Evolutionary conservation across 345 rosid species (phyloP).

Genomic region (Garcia nutans): DNA sequence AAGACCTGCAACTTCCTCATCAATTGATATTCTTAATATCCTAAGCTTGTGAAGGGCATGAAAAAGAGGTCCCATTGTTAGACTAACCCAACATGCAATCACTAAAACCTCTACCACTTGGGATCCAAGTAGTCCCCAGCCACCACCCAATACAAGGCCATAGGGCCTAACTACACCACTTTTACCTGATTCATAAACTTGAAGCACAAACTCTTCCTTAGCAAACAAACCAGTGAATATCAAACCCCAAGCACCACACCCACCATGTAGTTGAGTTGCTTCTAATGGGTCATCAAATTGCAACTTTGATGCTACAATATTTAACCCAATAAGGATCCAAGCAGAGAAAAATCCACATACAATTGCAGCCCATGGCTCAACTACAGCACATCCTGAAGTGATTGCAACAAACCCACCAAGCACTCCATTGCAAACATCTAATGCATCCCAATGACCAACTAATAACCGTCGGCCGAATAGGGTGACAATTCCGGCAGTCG

Average conservation of each 20-base stretch:
- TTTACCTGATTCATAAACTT: conserved; percentile 48
- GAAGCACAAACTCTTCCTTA: conserved; percentile 52
- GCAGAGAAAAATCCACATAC: conserved; percentile 50
- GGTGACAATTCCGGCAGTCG: conserved; percentile 49
- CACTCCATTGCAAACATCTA: conserved; percentile 59
- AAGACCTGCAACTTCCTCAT: conserved; percentile 55
- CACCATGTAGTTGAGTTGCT: conserved; percentile 58
- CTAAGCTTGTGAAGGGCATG: conserved; percentile 43
- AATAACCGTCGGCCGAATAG: conserved; percentile 51
- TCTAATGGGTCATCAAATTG: conserved; percentile 62
- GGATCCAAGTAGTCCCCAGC: conserved; percentile 52
- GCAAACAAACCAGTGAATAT: conserved; percentile 62
- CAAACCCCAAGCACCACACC: conserved; percentile 68
- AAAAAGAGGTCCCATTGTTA: conserved; percentile 61
- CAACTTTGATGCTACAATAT: conserved; percentile 37
- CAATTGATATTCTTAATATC: conserved; percentile 44
- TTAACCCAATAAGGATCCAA: conserved; percentile 55
- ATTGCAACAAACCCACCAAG: conserved; percentile 61
- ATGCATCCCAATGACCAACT: conserved; percentile 60
- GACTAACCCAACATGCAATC: conserved; percentile 48
- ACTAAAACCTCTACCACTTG: conserved; percentile 45
- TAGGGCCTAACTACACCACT: conserved; percentile 40
- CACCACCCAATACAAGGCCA: conserved; percentile 60
- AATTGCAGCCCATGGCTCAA: conserved; percentile 70
- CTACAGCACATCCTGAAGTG: conserved; percentile 63